Evolutionary conservation across 306 rosid species (phyloP).

Genomic region (Rosa rugosa): DNA sequence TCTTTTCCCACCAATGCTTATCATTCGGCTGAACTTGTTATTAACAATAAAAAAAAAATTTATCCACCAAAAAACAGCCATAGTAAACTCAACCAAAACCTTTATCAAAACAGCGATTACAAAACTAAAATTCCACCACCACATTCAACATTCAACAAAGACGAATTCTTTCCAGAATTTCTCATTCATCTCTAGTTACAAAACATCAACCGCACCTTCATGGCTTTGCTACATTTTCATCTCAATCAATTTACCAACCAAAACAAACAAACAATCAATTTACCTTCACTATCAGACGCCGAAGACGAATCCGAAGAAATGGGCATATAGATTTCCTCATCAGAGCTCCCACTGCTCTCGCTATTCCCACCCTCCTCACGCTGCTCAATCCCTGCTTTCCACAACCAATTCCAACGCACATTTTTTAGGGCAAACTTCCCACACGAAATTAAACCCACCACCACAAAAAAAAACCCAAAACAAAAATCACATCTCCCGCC

Average conservation of each 20-base stretch:
- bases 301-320: conserved; percentile 10
- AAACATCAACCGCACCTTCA: neutral
- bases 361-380: neutral
- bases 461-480: neutral
- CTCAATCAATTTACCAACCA: neutral
- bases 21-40: neutral
- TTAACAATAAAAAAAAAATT: neutral
- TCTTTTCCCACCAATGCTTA: neutral
- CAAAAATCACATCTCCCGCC: neutral
- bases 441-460: neutral
- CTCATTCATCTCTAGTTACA: neutral
- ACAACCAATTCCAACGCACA: neutral
- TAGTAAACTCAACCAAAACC: neutral
- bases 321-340: neutral
- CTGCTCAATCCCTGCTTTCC: conserved; percentile 11
- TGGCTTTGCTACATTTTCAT: neutral
- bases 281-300: conserved; percentile 26
- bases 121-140: too few species aligned
- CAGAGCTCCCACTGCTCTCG: neutral
- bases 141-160: neutral
- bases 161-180: neutral
- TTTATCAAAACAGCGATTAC: neutral
- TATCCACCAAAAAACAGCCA: neutral
- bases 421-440: neutral
- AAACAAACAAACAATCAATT: neutral